These are phyloP conservation scores for Selaginella tamariscina DNA, from an alignment of 75 land plant genomes.

Conservation along the genomic window DNA sequence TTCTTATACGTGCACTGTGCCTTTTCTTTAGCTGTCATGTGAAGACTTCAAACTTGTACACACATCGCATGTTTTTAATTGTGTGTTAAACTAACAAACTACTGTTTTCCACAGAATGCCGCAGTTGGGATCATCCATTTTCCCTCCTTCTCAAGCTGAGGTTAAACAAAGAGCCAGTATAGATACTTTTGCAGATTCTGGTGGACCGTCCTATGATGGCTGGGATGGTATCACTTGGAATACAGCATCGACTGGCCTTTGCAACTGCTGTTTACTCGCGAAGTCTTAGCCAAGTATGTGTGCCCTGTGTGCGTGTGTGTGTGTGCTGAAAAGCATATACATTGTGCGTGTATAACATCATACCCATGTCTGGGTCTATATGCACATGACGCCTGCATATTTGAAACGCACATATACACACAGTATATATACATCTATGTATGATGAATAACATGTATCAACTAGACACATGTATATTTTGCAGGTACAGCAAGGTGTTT, in stretches of 20 bases:
- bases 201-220: constrained; percentile 55
- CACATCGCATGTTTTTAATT: too few relatives aligned
- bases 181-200: constrained; percentile 39
- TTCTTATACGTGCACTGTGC: too few relatives aligned
- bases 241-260: constrained; percentile 93
- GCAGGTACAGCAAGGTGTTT: constrained; percentile 74
- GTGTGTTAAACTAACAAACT: too few relatives aligned
- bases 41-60: too few relatives aligned
- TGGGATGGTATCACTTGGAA: constrained; percentile 96
- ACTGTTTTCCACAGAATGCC: constrained; percentile 43
- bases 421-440: not conserved
- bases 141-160: constrained; percentile 24
- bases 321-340: not conserved
- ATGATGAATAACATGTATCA: not conserved
- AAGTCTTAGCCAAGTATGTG: constrained; percentile 75
- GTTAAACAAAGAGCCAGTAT: constrained; percentile 25
- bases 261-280: constrained; percentile 88
- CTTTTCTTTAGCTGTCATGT: too few relatives aligned
- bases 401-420: not conserved
- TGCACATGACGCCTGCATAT: not conserved
- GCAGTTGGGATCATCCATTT: constrained; percentile 30
- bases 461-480: not conserved
- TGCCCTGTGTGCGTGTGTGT: too few relatives aligned
- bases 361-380: not conserved
- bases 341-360: not conserved